Evolutionary conservation across 768 basidiomycete genomes (phyloP).

Genomic region (Guyanaporus albipodus): DNA sequence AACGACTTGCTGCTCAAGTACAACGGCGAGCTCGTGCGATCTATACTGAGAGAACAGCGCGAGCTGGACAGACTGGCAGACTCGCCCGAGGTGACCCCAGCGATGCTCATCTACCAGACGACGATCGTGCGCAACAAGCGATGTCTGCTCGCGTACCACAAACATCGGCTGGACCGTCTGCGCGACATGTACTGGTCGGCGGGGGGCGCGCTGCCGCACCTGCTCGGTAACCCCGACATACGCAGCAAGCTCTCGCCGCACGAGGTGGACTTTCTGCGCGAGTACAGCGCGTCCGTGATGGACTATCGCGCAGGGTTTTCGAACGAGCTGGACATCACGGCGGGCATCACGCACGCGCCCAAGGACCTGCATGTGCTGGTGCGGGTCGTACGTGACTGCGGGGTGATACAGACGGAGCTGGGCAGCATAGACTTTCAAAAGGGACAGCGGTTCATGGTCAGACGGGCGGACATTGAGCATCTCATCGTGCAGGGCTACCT

Average conservation of each 20-base stretch:
- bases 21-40: conserved; percentile 83
- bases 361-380: conserved; percentile 89
- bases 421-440: conserved; percentile 88
- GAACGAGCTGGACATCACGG: conserved; percentile 83
- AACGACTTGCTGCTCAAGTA: conserved; percentile 87
- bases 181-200: conserved; percentile 87
- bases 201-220: conserved; percentile 81
- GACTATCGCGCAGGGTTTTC: conserved; percentile 82
- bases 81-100: conserved; percentile 47
- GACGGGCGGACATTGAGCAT: conserved; percentile 87
- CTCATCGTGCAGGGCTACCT: conserved; percentile 91
- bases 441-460: conserved; percentile 86
- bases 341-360: conserved; percentile 77
- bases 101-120: conserved; percentile 82
- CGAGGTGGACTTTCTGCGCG: conserved; percentile 80
- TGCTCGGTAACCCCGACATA: conserved; percentile 64
- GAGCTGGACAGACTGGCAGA: conserved; percentile 65
- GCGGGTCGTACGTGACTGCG: conserved; percentile 83
- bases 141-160: conserved; percentile 91
- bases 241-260: conserved; percentile 73
- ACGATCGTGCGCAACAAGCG: conserved; percentile 91
- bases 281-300: conserved; percentile 78
- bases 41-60: conserved; percentile 87
- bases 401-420: conserved; percentile 86
- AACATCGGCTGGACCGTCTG: conserved; percentile 78